A percentile compares a stretch with the other conserved stretches of the same genome.
These are phyloP conservation scores for Galeopsis tetrahit DNA, from an alignment of 257 asterid genomes.

Conservation along the genomic window DNA sequence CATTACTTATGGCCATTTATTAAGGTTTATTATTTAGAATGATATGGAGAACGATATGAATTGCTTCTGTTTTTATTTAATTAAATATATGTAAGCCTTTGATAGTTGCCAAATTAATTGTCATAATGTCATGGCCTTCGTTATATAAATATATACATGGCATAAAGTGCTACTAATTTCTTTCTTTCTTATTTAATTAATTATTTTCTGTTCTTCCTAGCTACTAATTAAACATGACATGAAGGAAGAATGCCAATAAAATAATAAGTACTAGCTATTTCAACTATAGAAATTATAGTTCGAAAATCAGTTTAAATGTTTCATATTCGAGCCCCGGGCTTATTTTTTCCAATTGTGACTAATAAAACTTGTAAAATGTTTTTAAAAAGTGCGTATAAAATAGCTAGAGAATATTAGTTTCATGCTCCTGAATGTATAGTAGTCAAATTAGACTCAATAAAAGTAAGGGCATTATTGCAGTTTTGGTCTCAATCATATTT, in stretches of 20 bases:
- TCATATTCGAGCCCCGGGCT: background rate
- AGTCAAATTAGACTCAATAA: background rate
- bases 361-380: background rate
- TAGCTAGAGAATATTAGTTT: background rate
- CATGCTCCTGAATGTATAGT: background rate
- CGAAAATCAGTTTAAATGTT: background rate
- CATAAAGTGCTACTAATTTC: background rate
- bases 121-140: background rate
- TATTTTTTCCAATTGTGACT: background rate
- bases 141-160: background rate
- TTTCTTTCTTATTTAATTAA: background rate
- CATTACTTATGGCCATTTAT: constrained; percentile 29
- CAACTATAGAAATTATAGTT: background rate
- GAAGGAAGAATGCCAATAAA: background rate
- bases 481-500: background rate
- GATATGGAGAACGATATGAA: background rate
- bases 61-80: background rate
- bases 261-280: background rate
- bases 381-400: background rate
- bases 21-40: background rate
- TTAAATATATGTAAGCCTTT: no score
- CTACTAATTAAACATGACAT: background rate
- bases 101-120: background rate
- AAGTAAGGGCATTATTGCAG: background rate
- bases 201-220: background rate